Evolutionary conservation across 2,329 filamentous ascomycete species (phyloP).

Genomic region (Colletotrichum lentis): DNA sequence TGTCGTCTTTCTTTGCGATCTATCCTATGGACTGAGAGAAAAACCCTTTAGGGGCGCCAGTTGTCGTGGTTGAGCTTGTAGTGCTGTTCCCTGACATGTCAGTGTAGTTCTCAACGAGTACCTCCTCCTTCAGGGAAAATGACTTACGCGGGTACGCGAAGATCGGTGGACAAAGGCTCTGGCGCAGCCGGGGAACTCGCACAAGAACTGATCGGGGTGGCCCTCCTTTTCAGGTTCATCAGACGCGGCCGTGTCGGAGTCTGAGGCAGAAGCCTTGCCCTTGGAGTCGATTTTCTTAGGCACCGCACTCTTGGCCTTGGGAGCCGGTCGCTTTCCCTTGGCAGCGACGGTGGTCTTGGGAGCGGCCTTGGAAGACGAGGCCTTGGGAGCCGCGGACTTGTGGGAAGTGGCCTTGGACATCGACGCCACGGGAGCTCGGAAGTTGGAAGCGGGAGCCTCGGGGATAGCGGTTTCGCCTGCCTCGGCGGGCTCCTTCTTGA

Average conservation of each 20-base stretch:
- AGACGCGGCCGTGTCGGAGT: neutral
- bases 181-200: neutral
- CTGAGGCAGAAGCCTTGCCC: neutral
- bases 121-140: neutral
- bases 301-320: neutral
- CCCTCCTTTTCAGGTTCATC: neutral
- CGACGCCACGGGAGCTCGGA: no score
- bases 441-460: no score
- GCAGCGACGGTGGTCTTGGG: neutral
- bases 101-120: neutral
- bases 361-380: neutral
- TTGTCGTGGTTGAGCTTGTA: constrained; percentile 7
- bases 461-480: no score
- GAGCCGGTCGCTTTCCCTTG: neutral
- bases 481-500: neutral
- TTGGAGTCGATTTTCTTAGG: neutral
- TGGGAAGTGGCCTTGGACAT: neutral
- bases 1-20: no score
- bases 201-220: neutral
- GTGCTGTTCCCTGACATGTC: neutral
- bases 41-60: neutral
- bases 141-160: neutral
- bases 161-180: neutral
- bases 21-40: no score
- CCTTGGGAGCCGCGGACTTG: neutral